These are phyloP conservation scores for Takashimella koratensis DNA, from an alignment of 1,284 basidiomycete species.

Conservation along the genomic window DNA sequence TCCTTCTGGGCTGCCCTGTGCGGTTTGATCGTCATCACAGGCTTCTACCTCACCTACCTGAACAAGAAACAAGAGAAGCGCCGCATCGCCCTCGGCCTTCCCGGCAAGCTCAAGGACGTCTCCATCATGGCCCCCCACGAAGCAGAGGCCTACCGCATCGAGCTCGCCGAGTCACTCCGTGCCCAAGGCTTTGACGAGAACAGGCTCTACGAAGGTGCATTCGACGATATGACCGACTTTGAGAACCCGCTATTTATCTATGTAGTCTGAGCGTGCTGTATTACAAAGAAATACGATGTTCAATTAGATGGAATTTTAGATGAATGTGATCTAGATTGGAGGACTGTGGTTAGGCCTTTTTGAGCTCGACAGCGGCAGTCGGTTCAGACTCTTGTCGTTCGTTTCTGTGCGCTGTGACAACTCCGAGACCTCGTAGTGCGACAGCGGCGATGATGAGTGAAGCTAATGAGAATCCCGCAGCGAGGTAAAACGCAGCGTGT, in stretches of 20 bases:
- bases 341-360: background rate
- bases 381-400: background rate
- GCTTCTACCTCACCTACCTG: slow-evolving; percentile 21
- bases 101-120: slow-evolving; percentile 22
- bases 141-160: slow-evolving; percentile 29
- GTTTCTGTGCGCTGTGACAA: slow-evolving; percentile 1
- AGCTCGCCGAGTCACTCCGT: slow-evolving; percentile 19
- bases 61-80: slow-evolving; percentile 23
- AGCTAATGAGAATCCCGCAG: slow-evolving; percentile 26
- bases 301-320: too few relatives aligned
- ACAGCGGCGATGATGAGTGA: slow-evolving; percentile 27
- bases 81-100: slow-evolving; percentile 23
- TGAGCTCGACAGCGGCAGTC: background rate
- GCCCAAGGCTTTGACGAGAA: slow-evolving; percentile 9
- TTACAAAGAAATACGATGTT: too few relatives aligned
- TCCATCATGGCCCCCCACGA: slow-evolving; percentile 27
- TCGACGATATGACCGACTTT: slow-evolving; percentile 13
- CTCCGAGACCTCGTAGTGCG: slow-evolving; percentile 32
- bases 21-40: slow-evolving; percentile 17
- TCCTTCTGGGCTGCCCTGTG: slow-evolving; percentile 25
- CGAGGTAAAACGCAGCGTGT: slow-evolving; percentile 40
- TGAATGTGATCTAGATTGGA: too few relatives aligned
- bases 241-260: slow-evolving; percentile 13
- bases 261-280: slow-evolving; percentile 7
- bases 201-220: background rate